Base-by-base conservation (phyloP, 495 filamentous ascomycete species). In the Penicillium verhagenii region DNA sequence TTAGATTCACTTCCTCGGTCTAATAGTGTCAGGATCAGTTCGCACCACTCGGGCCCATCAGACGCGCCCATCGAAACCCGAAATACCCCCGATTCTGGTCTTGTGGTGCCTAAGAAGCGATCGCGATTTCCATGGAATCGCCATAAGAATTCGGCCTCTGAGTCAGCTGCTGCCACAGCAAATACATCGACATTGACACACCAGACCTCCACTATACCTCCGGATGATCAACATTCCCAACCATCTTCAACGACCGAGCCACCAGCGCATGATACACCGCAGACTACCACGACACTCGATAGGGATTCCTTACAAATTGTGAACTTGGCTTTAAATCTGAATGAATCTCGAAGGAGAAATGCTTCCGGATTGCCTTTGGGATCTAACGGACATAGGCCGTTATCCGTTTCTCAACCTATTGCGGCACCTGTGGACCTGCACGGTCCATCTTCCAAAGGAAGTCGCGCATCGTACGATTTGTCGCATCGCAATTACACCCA, bases 231-330 rank as follows among this genome's bases (percentile, higher is more conserved):
- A 18, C 52, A 38, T 21, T 56, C 56, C 13, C 16, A 50, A 50
- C 39, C 21, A 26, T 61, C 62, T 25, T 57, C 61, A 42, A 55
- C 53, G 6, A 28, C 39, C 23, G 45, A 53, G 19, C 47, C 46
- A 26, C 28, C 48, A 20, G 53, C 53, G 6, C 54, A 53, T 16
- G 43, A 54, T 31, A 11, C 29, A 4, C 29, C 53, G n/a, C 63
- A 60, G 43, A 40, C 60, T 23, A 40, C 62, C 6, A 46, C 63
- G 35, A 77, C 73, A 0, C 61, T 88, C 42, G 88, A 91, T 69
- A 73, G 82, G 16, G 91, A 97, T 59, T 85, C 90, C 19, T 78
- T 88, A 18, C 88, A 96, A 68, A 92, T 97, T 53, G 90, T 97
- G 33, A 91, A 88, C 61, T 86, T 97, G 69, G 92, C 92, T 2